Evolutionary conservation across 2,329 filamentous ascomycete genomes (phyloP), one percentile per base, ranked within the genome.

Genomic region (Daldinia sp.): DNA sequence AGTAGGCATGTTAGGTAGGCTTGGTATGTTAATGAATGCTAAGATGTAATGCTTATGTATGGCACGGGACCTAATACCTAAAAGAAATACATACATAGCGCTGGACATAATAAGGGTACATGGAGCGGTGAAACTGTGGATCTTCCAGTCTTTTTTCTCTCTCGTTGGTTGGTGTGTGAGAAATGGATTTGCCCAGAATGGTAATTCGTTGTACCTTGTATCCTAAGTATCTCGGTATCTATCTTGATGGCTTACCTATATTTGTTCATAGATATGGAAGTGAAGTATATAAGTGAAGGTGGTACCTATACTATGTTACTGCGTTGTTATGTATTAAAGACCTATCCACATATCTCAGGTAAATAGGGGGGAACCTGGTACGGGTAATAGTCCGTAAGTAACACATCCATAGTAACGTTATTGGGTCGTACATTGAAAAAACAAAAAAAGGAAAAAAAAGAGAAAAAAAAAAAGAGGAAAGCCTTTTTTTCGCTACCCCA

Each of bases 81-180:
- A n/a, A n/a, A n/a, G n/a, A n/a, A 8, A n/a, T 37, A 43, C 39
- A 8, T 43, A 43, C 39, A n/a, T 23, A 35, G 30, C 7, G 21
- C 21, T 27, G n/a, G 29, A 48, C 15, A 48, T 29, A 48, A 30
- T 48, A 63, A 61, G 57, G 60, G 57, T 62, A 48, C 50, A 66
- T 68, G 57, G 55, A 68, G 67, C 67, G 67, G 67, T 69, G 67
- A 69, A 67, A 64, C 67, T 62, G 65, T 68, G 67, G 67, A 68
- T 68, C 58, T n/a, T n/a, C n/a, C n/a, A n/a, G n/a, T n/a, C n/a
- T n/a, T n/a, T n/a, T n/a, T n/a, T n/a, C n/a, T n/a, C n/a, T n/a
- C n/a, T n/a, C n/a, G 49, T 37, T 58, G 56, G 50, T 61, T 65
- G 61, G 45, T 64, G 53, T 62, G 64, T 61, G 43, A 39, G 66